Evolutionary conservation across 2,329 filamentous ascomycete species (phyloP).

Genomic region (Trichophyton benhamiae): DNA sequence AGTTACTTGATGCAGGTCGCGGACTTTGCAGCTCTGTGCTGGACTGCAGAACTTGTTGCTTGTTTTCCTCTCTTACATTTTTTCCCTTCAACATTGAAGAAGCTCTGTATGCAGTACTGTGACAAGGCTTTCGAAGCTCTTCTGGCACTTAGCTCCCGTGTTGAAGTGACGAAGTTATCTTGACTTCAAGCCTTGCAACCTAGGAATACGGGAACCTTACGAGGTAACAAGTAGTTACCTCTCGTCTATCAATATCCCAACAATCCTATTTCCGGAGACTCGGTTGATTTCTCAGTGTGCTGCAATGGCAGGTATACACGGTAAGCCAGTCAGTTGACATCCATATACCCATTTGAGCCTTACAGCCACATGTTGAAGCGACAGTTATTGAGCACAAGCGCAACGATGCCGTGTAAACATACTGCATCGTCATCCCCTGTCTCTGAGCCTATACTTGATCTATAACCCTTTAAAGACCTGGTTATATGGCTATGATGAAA

Average conservation of each 20-base stretch:
- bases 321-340: slow-evolving; percentile 2
- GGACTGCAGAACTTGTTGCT: neutral
- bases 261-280: neutral
- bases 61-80: neutral
- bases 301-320: neutral
- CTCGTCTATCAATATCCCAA: neutral
- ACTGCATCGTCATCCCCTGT: neutral
- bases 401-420: neutral
- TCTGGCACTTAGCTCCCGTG: neutral
- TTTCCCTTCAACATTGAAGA: neutral
- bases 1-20: neutral
- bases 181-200: neutral
- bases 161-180: neutral
- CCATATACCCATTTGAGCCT: slow-evolving; percentile 1
- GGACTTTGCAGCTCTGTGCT: neutral
- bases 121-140: neutral
- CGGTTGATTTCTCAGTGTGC: neutral
- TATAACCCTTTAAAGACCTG: neutral
- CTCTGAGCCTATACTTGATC: neutral
- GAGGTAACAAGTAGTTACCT: neutral
- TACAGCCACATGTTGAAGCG: neutral
- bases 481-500: neutral
- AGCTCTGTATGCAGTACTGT: neutral
- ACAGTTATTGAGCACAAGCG: neutral
- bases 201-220: neutral